Conservation (phyloP, 495 filamentous ascomycete species). For the Rusavskia elegans region DNA sequence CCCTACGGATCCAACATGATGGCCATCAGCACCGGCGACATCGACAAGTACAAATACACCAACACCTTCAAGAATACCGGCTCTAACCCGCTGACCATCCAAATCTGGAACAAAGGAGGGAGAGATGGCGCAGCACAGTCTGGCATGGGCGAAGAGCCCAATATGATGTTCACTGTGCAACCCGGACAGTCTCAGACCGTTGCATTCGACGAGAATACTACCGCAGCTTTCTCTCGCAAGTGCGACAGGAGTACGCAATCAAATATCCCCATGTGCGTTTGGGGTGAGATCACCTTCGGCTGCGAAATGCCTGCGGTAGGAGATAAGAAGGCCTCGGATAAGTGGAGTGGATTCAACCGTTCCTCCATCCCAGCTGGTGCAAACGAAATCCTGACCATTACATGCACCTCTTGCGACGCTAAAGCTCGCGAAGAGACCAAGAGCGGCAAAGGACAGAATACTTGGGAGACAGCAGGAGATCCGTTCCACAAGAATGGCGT, state of each 20-base stretch:
- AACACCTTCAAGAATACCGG: conserved; percentile 27
- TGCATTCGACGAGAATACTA: conserved; percentile 30
- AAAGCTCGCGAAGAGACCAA: background rate
- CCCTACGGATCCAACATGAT: conserved; percentile 41
- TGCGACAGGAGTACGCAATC: conserved; percentile 11
- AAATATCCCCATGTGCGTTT: conserved; percentile 25
- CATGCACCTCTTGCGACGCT: background rate
- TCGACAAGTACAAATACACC: conserved; percentile 26
- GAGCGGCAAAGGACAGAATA: conserved; percentile 1
- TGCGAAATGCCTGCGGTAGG: conserved; percentile 15
- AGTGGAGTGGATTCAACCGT: conserved; percentile 11
- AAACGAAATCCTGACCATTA: conserved; percentile 7
- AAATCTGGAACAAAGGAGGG: conserved; percentile 38
- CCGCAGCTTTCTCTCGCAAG: conserved; percentile 16
- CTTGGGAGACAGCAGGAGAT: conserved; percentile 3
- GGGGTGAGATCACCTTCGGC: conserved; percentile 40
- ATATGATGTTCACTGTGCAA: conserved; percentile 25
- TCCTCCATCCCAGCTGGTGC: conserved; percentile 7
- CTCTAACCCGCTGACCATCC: conserved; percentile 23
- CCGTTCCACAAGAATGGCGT: background rate
- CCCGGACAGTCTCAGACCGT: conserved; percentile 22
- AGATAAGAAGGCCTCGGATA: conserved; percentile 14
- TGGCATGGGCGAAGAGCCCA: conserved; percentile 26
- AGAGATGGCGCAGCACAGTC: conserved; percentile 18
- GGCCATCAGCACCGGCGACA: conserved; percentile 20